phyloP scores from a whole-genome alignment of 345 rosid species.

The Durio zibethinus region DNA sequence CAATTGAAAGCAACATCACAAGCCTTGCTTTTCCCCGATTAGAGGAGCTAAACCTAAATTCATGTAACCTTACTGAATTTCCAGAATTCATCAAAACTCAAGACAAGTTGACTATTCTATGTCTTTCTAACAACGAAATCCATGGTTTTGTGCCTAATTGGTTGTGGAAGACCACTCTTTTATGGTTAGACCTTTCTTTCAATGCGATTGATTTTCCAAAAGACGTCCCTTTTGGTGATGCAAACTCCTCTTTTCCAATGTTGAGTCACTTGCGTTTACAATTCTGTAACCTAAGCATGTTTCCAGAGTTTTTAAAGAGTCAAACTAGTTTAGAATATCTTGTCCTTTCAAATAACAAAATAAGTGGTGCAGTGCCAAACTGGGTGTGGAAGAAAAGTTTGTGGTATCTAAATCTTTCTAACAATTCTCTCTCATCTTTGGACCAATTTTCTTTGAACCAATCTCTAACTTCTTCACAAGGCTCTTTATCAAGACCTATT shows the following conservation, averaged over 20 bases:
- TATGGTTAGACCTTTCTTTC: too few species aligned
- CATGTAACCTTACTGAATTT: too few species aligned
- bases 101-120: too few species aligned
- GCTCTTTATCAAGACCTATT: background rate
- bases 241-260: background rate
- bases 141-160: too few species aligned
- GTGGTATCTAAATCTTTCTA: background rate
- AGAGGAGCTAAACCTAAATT: too few species aligned
- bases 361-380: background rate
- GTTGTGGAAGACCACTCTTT: too few species aligned
- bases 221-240: background rate
- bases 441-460: background rate
- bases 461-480: background rate
- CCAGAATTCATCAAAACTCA: too few species aligned
- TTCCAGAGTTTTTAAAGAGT: background rate
- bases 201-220: too few species aligned
- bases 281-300: background rate
- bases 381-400: background rate
- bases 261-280: accelerated
- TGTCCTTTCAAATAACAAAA: background rate
- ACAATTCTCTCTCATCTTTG: background rate
- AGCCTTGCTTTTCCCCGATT: too few species aligned
- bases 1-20: too few species aligned
- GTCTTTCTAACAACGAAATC: too few species aligned
- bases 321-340: background rate